Percentiles rank a stretch among this genome's conserved stretches.
phyloP scores from a whole-genome alignment of 1,284 basidiomycete genomes.

The Tremellales sp. region DNA sequence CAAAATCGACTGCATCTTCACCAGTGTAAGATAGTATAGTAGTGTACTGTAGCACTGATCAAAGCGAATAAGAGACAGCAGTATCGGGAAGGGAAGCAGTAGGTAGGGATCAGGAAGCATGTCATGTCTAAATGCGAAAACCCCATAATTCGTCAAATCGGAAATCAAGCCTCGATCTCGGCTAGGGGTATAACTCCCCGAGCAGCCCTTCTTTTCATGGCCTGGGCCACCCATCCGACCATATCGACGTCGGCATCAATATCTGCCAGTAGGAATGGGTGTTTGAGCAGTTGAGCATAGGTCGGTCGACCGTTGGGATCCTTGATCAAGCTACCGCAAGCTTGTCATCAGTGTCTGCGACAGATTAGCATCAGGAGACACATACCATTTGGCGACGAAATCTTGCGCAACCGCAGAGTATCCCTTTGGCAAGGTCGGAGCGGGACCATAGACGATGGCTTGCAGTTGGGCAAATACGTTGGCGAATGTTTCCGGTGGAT shows the following conservation, averaged over 20 bases:
- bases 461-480: slow-evolving; percentile 96
- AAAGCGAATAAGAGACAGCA: too few relatives aligned
- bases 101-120: too few relatives aligned
- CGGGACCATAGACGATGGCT: slow-evolving; percentile 91
- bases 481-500: slow-evolving; percentile 95
- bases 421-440: slow-evolving; percentile 71
- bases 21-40: too few relatives aligned
- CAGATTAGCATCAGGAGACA: slow-evolving; percentile 28
- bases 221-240: slow-evolving; percentile 69
- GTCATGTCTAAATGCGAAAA: too few relatives aligned
- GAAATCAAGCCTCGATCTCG: slow-evolving; percentile 27
- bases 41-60: too few relatives aligned
- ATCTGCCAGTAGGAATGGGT: slow-evolving; percentile 65
- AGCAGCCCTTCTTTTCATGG: slow-evolving; percentile 54
- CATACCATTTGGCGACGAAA: slow-evolving; percentile 54
- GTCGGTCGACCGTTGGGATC: slow-evolving; percentile 72
- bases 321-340: slow-evolving; percentile 67
- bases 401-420: slow-evolving; percentile 50
- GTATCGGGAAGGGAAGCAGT: too few relatives aligned
- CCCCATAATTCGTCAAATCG: too few relatives aligned
- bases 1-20: too few relatives aligned
- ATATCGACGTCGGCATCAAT: slow-evolving; percentile 67
- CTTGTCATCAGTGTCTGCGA: background rate
- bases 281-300: slow-evolving; percentile 76
- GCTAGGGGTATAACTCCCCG: slow-evolving; percentile 33